Evolutionary conservation across 352 stramenopile genomes (phyloP).

Genomic region (Pythium monospermum): DNA sequence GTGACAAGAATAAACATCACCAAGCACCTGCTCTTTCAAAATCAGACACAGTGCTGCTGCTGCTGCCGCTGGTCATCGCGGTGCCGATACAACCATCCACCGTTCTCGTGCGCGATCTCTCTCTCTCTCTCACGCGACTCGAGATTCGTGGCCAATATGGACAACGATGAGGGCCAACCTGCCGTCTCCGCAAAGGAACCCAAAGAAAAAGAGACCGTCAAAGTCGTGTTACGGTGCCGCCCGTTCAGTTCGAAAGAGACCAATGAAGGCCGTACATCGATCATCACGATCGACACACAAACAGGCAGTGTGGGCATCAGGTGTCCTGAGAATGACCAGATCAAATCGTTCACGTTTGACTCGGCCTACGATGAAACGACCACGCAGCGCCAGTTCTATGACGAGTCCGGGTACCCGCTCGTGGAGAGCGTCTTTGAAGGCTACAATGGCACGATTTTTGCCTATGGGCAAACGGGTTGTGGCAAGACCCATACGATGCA

Average conservation of each 20-base stretch:
- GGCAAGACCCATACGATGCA: constrained; percentile 87
- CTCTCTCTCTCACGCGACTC: background rate
- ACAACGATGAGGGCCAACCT: background rate
- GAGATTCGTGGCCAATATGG: constrained; percentile 3
- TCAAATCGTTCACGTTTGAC: constrained; percentile 90
- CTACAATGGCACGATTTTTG: constrained; percentile 92
- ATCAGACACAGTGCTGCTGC: too few species aligned
- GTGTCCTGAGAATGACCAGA: constrained; percentile 64
- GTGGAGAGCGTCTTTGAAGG: constrained; percentile 89
- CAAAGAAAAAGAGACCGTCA: constrained; percentile 83
- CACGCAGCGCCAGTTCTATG: constrained; percentile 82
- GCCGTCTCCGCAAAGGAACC: background rate
- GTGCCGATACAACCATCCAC: too few species aligned
- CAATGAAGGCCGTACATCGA: constrained; percentile 73
- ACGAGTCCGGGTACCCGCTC: constrained; percentile 80
- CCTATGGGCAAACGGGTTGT: constrained; percentile 84
- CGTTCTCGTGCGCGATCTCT: too few species aligned
- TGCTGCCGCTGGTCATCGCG: background rate
- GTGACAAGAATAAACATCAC: too few species aligned
- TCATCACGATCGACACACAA: constrained; percentile 72
- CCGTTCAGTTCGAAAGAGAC: constrained; percentile 85
- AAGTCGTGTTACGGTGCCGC: constrained; percentile 86
- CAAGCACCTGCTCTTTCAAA: too few species aligned
- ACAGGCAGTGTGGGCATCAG: constrained; percentile 66
- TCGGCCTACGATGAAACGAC: constrained; percentile 87